phyloP scores from a whole-genome alignment of 2,329 filamentous ascomycete species.

The Bipolaris cookei region DNA sequence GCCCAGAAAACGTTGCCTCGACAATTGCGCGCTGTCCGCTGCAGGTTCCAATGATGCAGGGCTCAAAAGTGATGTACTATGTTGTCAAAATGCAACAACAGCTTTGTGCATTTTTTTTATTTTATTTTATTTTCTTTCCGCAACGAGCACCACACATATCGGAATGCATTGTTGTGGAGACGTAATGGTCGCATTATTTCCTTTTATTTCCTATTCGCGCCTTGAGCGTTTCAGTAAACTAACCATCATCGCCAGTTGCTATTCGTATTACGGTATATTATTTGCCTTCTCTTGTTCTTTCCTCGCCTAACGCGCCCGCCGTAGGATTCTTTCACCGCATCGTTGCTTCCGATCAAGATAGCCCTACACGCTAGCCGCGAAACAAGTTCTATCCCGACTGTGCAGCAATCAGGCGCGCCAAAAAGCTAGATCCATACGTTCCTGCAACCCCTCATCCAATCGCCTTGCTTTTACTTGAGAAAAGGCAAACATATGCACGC shows the following conservation, averaged over 20 bases:
- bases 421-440: slow-evolving; percentile 11
- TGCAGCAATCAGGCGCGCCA: slow-evolving; percentile 1
- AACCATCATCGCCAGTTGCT: not conserved
- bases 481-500: not conserved
- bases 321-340: slow-evolving; percentile 3
- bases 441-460: not conserved
- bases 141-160: not conserved
- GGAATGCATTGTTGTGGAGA: not conserved
- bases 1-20: not conserved
- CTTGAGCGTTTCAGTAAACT: not conserved
- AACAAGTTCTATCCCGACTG: not conserved
- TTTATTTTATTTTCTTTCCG: not conserved
- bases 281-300: not conserved
- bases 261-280: not conserved
- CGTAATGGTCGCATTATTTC: slow-evolving; percentile 1
- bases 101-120: not conserved
- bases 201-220: not conserved
- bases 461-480: not conserved
- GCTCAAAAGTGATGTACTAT: not conserved
- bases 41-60: not conserved
- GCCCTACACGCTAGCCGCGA: slow-evolving; percentile 2
- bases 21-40: not conserved
- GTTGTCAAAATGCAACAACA: not conserved
- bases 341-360: slow-evolving; percentile 8
- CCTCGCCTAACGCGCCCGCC: not conserved